These are phyloP conservation scores for Schizosaccharomyces lindneri DNA, from an alignment of 805 yeast genomes.

Conservation along the genomic window DNA sequence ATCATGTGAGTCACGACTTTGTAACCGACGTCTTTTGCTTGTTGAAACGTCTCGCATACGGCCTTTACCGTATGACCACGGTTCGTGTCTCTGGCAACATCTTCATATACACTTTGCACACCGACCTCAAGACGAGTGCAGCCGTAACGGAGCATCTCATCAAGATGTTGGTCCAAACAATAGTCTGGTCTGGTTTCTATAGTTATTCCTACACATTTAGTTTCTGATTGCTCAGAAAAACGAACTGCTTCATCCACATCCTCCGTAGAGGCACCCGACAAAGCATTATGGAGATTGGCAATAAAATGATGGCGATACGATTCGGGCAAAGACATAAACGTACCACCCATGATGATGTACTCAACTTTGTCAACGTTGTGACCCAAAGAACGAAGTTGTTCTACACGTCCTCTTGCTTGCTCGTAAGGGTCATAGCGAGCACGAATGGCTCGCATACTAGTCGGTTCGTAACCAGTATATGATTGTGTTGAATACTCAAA, in stretches of 20 bases:
- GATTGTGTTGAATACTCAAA: slow-evolving; percentile 96
- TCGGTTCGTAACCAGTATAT: slow-evolving; percentile 95
- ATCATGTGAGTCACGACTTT: slow-evolving; percentile 97
- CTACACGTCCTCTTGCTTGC: slow-evolving; percentile 93
- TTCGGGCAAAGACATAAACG: slow-evolving; percentile 82
- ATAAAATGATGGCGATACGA: slow-evolving; percentile 80
- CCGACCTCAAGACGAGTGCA: slow-evolving; percentile 94
- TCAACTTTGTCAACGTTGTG: slow-evolving; percentile 94
- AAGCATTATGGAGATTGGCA: slow-evolving; percentile 74
- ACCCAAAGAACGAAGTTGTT: slow-evolving; percentile 81
- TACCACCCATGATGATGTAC: slow-evolving; percentile 96
- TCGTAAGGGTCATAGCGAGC: slow-evolving; percentile 97
- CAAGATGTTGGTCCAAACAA: slow-evolving; percentile 83
- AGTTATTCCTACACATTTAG: slow-evolving; percentile 95
- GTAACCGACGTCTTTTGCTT: slow-evolving; percentile 95
- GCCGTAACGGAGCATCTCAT: slow-evolving; percentile 88
- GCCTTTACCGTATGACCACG: slow-evolving; percentile 94
- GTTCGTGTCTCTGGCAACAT: slow-evolving; percentile 93
- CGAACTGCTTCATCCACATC: slow-evolving; percentile 67
- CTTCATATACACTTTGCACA: slow-evolving; percentile 91
- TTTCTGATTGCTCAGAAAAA: slow-evolving; percentile 78
- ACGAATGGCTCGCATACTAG: slow-evolving; percentile 96
- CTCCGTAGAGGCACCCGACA: slow-evolving; percentile 32
- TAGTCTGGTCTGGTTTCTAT: slow-evolving; percentile 97
- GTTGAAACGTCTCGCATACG: slow-evolving; percentile 82